These are phyloP conservation scores for Sechiopsis laciniata DNA, from an alignment of 306 rosid genomes.

Conservation along the genomic window DNA sequence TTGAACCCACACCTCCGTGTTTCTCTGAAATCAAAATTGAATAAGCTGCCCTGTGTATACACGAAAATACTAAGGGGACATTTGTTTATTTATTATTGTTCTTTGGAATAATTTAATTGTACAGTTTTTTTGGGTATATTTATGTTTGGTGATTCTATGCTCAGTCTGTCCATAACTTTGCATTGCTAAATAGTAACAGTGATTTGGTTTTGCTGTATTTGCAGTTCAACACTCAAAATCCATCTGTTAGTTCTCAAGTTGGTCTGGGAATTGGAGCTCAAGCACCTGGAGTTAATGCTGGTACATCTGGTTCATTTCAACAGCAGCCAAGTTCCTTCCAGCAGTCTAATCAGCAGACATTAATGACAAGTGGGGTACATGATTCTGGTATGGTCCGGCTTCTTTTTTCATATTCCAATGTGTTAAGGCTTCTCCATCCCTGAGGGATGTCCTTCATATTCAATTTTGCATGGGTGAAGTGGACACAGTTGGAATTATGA, in stretches of 20 bases:
- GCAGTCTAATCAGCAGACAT: slow-evolving; percentile 60
- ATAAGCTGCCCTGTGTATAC: neutral
- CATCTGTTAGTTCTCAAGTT: slow-evolving; percentile 69
- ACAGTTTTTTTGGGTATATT: neutral
- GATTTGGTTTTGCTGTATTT: slow-evolving; percentile 17
- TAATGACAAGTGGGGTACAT: slow-evolving; percentile 50
- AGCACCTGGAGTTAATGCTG: slow-evolving; percentile 53
- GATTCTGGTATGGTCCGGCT: slow-evolving; percentile 48
- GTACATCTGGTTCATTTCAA: slow-evolving; percentile 57
- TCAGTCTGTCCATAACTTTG: neutral
- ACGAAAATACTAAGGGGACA: neutral
- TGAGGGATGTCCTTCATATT: no score
- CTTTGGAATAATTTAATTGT: neutral
- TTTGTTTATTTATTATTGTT: neutral
- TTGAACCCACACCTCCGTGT: neutral
- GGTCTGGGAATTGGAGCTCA: slow-evolving; percentile 74
- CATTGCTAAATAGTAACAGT: neutral
- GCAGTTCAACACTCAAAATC: slow-evolving; percentile 76
- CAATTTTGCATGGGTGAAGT: no score
- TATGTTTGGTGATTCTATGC: slow-evolving; percentile 8
- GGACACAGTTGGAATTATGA: no score
- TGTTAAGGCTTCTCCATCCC: neutral
- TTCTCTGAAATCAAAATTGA: neutral
- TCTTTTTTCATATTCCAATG: slow-evolving; percentile 4
- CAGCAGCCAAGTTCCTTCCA: slow-evolving; percentile 63